Base-by-base conservation (phyloP, 1,139 yeast species). In the Yamadazyma atmosphaerica region DNA sequence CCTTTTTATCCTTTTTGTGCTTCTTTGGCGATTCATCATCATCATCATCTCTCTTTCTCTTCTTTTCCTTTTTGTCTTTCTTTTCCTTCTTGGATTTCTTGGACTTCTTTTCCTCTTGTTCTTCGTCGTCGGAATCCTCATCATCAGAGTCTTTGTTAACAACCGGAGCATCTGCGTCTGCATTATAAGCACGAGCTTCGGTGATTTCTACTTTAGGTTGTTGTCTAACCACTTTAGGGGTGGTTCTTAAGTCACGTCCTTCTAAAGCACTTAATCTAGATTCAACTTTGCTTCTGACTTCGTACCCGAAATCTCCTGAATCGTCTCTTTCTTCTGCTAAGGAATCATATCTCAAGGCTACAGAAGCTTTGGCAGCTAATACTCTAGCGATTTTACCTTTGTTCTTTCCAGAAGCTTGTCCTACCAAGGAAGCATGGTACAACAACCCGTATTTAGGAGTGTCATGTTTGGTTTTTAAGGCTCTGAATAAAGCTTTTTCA, bases 361-460 rank as follows among this genome's bases (percentile, higher is more conserved):
- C 94, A 37, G 98, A 95, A 52, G 97, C 96, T 74, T 92, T 92
- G 47, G 98, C 98, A 55, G 99, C 99, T 54, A 92, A 79, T 55
- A 92, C 96, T 74, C 99, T 85, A 41, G 99, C 98, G 63, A 92
- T 88, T 75, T 90, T 89, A 71, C 98, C 99, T 79, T 92, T 94
- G 75, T 94, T 92, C 77, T 90, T 90, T 60, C 95, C 86, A 47
- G 92, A 75, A 41, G 99, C 99, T 73, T 86, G 88, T 52, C 98
- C 97, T 56, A 92, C 90, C 63, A 92, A 87, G 26, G 96, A 85
- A 41, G 98, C 89, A 73, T 92, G 98, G 75, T 92, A 92, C 59
- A 92, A 87, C 63, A 92, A 79, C 63, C 98, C 98, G 65, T 92
- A 92, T 68, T 92, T 92, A 57, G 98, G 98, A 47, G 98, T 92